Evolutionary conservation across 331 rosid species (phyloP).

Genomic region (Pyrus hybrid): DNA sequence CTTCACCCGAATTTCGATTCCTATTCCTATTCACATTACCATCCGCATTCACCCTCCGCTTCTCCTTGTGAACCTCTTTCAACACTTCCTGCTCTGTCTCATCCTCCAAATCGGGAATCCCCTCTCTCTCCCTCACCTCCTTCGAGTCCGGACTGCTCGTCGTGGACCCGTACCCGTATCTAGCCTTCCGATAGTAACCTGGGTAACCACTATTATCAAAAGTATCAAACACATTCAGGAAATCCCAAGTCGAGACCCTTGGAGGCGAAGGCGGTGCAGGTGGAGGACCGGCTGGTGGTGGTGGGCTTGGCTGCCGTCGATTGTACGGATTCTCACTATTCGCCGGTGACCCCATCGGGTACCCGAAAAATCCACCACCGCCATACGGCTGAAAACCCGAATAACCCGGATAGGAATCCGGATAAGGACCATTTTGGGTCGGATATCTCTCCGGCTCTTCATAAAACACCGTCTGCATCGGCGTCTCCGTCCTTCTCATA

Average conservation of each 20-base stretch:
- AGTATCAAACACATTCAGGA: constrained; percentile 60
- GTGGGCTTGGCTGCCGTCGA: constrained; percentile 25
- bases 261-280: constrained; percentile 95
- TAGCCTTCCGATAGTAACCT: constrained; percentile 25
- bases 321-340: constrained; percentile 17
- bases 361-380: constrained; percentile 51
- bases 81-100: constrained; percentile 61
- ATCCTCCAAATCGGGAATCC: constrained; percentile 95
- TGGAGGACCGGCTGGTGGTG: constrained; percentile 25
- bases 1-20: constrained; percentile 36
- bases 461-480: constrained; percentile 39
- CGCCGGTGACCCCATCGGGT: constrained; percentile 36
- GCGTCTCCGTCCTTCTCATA: constrained; percentile 61
- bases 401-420: constrained; percentile 35
- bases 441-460: constrained; percentile 43
- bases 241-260: constrained; percentile 70
- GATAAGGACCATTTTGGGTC: constrained; percentile 35
- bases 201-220: constrained; percentile 44
- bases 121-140: constrained; percentile 94
- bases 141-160: constrained; percentile 85
- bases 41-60: constrained; percentile 37
- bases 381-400: constrained; percentile 21
- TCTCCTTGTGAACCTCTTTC: constrained; percentile 34
- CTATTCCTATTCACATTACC: constrained; percentile 2
- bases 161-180: constrained; percentile 48